Base-by-base conservation (phyloP, 495 filamentous ascomycete species). In the Trichoderma gamsii region DNA sequence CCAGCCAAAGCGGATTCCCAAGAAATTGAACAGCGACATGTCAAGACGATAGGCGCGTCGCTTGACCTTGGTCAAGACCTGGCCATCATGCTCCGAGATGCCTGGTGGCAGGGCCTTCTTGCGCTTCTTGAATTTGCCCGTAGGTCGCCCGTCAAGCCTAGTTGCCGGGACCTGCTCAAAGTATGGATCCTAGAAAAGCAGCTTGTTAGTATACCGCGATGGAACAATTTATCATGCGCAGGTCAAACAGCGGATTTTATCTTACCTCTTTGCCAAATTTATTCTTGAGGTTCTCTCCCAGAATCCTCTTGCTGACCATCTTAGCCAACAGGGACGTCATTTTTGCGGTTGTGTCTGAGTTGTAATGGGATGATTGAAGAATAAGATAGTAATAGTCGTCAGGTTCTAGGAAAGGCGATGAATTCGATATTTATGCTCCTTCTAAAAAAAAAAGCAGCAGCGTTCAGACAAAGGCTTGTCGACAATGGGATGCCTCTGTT, bases 1-100 rank as follows among this genome's bases (percentile, higher is more conserved):
- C 89, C 90, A 95, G 23, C 94, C 94, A 74, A 97, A 89, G 66
- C 86, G 83, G 66, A 96, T 81, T 25, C 90, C 89, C 70, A 87
- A 85, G 73, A 89, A 84, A 73, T 86, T 93, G 76, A 89, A 92
- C 18, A 92, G 82, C 69, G 81, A 84, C 83, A 89, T 89, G 77
- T 99, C 95, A 46, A 96, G 85, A 27, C 82, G 79, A 77, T 96
- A 95, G 35, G 95, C 93, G 68, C 88, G 83, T 70, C 87, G 82
- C 72, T 94, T 92, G 71, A 96, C 90, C 61, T 87, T 86, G 51
- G 86, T 90, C 61, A 99, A 86, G 73, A 96, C 84, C 66, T 88
- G 83, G 71, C 82, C 85, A 76, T 99, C 96, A 69, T 95, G 87
- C 7, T 86, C 77, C 9, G 92, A 92, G 65, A 97, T 83, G 25